Conservation (phyloP, 208 protist genomes). For the Trypanosoma grayi region DNA sequence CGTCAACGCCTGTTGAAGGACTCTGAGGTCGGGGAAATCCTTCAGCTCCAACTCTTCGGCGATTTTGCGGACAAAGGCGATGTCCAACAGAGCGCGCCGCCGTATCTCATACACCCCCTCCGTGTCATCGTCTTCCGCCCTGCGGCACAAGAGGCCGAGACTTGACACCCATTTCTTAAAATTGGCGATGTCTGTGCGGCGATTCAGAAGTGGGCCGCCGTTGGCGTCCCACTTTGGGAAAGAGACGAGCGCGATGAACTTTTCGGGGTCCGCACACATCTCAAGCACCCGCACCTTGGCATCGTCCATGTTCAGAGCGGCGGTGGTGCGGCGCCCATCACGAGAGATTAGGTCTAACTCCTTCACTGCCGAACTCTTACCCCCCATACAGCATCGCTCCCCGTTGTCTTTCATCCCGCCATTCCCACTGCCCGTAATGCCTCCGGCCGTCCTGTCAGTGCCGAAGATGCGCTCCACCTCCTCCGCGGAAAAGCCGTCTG, state of each 20-base stretch:
- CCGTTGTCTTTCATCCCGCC: neutral
- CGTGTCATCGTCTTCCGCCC: neutral
- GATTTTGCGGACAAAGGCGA: neutral
- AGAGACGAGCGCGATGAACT: neutral
- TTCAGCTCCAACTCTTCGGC: constrained; percentile 13
- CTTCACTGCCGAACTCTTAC: neutral
- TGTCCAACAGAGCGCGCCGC: constrained; percentile 1
- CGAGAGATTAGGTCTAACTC: neutral
- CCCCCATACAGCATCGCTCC: neutral
- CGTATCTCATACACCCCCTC: constrained; percentile 17
- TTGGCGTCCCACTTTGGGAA: constrained; percentile 9
- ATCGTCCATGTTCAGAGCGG: neutral
- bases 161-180: constrained; percentile 20
- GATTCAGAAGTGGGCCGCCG: constrained; percentile 3
- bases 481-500: neutral
- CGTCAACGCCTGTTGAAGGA: constrained; percentile 42
- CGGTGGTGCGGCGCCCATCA: neutral
- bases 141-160: neutral
- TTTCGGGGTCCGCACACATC: neutral
- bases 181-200: constrained; percentile 1
- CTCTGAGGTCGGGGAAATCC: neutral
- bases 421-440: neutral
- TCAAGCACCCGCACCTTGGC: neutral
- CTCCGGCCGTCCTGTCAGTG: neutral
- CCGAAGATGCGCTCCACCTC: constrained; percentile 9